A percentile compares a stretch with the other conserved stretches of the same genome.
Evolutionary conservation across 441 rosid species (phyloP).

Genomic region (Populus tomentosa): DNA sequence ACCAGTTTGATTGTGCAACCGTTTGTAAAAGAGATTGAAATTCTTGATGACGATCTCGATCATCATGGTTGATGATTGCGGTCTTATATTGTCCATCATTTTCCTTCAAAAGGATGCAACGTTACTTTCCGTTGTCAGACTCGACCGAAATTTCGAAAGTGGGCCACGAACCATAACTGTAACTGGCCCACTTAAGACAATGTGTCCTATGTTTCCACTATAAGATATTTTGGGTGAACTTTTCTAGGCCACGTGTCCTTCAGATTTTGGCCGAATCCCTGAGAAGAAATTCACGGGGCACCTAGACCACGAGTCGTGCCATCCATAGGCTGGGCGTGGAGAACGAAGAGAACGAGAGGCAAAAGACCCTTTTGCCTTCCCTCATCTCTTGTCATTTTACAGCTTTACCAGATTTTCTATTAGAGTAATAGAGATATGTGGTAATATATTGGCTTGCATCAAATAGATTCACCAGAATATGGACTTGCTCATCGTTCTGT

Average conservation of each 20-base stretch:
- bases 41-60: not conserved
- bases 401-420: not conserved
- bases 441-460: not conserved
- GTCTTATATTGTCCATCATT: not conserved
- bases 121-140: constrained; percentile 4
- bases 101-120: constrained; percentile 14
- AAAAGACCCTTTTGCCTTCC: too few relatives aligned
- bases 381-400: too few relatives aligned
- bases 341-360: not conserved
- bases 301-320: not conserved
- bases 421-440: not conserved
- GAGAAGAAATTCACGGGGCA: not conserved
- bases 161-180: constrained; percentile 2
- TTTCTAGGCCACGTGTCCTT: not conserved
- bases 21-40: not conserved
- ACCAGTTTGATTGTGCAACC: not conserved
- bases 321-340: not conserved
- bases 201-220: not conserved
- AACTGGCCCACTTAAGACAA: not conserved
- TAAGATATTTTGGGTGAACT: not conserved
- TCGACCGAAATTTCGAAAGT: not conserved
- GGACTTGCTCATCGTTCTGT: not conserved
- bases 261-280: too few relatives aligned
- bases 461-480: not conserved
- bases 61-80: not conserved